Evolutionary conservation across 2,329 filamentous ascomycete genomes (phyloP), one percentile per base, ranked within the genome.

Genomic region (Sphaerulina vaccinii): DNA sequence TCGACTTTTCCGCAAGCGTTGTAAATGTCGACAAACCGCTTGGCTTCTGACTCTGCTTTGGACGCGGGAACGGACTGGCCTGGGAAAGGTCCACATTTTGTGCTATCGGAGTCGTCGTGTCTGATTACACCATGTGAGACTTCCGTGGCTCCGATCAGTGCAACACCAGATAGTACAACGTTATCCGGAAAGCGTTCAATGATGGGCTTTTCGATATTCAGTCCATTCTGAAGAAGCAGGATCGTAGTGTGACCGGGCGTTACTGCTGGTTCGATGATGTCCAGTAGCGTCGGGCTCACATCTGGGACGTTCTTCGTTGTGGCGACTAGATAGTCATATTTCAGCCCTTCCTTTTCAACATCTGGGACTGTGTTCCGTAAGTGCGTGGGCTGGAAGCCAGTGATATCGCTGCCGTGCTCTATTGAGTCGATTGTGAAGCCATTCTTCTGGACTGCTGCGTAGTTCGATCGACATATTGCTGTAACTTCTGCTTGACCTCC

Each of bases 131-230:
- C 81, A 0, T 70, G 72, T 0, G 63, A 58, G 0, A 62, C 67
- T 58, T 84, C 79, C 3, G 74, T 74, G 2, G 77, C 74, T 21
- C 79, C 77, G 48, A 79, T 81, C 44, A 78, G 68, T 2, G 73
- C 75, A 7, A 84, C 72, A 3, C 79, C 79, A 2, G 75, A 79
- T 1, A 85, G 69, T 5, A 83, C 60, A 0, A 75, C 64, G 53
- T 80, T 83, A 2, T 62, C 52, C 0, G 81, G 80, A 59, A 82
- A 83, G 0, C 68, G 65, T 0, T 62, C 50, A 15, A 79, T 62
- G 16, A 84, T 62, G 0, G 80, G 79, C 36, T 72, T 75, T 56
- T 85, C 80, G 55, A 85, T 84, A 59, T 84, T 82, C n/a, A 85
- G 67, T 0, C 82, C 82, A 60, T 85, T 85, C 55, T 85, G 82